Conservation (phyloP, 371 early-diverging fungal genomes). For the Cokeromyces recurvatus region DNA sequence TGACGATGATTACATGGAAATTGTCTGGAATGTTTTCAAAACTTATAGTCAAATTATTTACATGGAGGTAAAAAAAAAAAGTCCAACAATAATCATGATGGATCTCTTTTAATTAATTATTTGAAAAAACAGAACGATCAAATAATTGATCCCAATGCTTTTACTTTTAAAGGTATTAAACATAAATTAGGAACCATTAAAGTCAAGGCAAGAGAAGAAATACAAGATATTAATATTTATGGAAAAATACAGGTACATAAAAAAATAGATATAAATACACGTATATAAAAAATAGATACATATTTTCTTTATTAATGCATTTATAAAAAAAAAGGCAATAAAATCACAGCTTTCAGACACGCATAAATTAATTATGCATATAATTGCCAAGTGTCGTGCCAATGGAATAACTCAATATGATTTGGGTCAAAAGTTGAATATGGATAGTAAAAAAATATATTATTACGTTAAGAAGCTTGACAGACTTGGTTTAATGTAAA, state of each 20-base stretch:
- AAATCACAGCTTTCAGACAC: constrained; percentile 4
- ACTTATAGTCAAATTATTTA: not conserved
- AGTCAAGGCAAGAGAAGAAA: not conserved
- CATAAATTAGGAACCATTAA: not conserved
- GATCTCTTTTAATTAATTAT: not conserved
- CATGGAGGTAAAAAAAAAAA: constrained; percentile 1
- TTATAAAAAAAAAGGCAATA: no score
- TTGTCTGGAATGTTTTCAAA: constrained; percentile 4
- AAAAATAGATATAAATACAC: not conserved
- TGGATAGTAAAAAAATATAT: constrained; percentile 6
- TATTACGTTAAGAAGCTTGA: constrained; percentile 13
- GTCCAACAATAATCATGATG: not conserved
- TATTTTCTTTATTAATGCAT: no score
- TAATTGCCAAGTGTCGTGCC: constrained; percentile 5
- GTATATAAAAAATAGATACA: not conserved
- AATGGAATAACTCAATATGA: constrained; percentile 10
- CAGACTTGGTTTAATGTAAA: constrained; percentile 11
- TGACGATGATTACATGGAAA: constrained; percentile 3
- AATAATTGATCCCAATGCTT: not conserved
- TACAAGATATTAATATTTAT: constrained; percentile 6
- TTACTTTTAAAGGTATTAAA: not conserved
- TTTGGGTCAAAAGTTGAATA: not conserved
- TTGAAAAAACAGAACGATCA: constrained; percentile 2
- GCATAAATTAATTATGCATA: not conserved
- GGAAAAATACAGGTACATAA: constrained; percentile 8